These are phyloP conservation scores for Dianthus caryophyllus DNA, from an alignment of 148 eudicot species.

Conservation along the genomic window DNA sequence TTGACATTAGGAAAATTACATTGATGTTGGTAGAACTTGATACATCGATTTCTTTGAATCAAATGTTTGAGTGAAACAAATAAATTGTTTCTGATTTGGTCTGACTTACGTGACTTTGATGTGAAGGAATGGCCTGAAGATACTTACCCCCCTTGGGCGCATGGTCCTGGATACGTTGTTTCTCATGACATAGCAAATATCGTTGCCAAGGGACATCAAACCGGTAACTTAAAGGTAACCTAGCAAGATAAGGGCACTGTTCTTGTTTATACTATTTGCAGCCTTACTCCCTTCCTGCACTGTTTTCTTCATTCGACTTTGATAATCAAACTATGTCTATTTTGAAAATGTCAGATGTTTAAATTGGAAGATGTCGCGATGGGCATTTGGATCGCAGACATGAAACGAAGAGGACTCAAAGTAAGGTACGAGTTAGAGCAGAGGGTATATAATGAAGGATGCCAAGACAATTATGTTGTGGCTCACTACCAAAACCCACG, in stretches of 20 bases:
- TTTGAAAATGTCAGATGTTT: conserved; percentile 58
- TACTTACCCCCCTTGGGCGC: conserved; percentile 88
- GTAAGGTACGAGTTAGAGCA: conserved; percentile 69
- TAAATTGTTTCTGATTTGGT: background rate
- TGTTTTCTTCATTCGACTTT: no score
- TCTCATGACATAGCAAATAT: conserved; percentile 71
- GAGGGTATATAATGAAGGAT: conserved; percentile 62
- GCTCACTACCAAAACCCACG: conserved; percentile 94
- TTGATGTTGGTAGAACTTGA: no score
- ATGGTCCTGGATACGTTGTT: conserved; percentile 93
- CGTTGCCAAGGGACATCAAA: conserved; percentile 48
- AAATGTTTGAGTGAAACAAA: no score
- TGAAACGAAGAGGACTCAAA: conserved; percentile 64
- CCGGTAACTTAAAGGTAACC: conserved; percentile 64
- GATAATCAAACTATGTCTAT: no score
- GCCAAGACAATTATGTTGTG: conserved; percentile 72
- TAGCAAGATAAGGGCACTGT: background rate
- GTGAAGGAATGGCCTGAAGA: conserved; percentile 84
- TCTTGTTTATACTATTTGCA: background rate
- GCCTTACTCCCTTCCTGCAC: no score
- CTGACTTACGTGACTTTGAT: conserved; percentile 7
- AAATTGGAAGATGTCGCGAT: conserved; percentile 98
- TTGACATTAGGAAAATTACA: no score
- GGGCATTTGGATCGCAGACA: conserved; percentile 89
- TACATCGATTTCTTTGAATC: no score